These are phyloP conservation scores for Yamadazyma kanchanaburiensis DNA, from an alignment of 1,139 yeast genomes.

Conservation along the genomic window DNA sequence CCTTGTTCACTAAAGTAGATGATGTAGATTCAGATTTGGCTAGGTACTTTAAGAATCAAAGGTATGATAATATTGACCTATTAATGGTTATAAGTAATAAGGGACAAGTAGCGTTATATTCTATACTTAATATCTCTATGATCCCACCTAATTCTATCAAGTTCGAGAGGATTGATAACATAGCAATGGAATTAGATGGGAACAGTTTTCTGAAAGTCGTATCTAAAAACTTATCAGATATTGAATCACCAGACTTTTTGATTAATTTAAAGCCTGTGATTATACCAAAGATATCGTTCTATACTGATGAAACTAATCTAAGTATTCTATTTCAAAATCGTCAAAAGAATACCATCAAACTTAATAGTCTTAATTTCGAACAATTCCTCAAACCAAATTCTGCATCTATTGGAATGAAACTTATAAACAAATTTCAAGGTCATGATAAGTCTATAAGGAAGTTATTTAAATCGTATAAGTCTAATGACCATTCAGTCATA, in stretches of 20 bases:
- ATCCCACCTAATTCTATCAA: constrained; percentile 42
- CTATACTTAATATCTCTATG: constrained; percentile 49
- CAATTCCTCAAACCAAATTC: constrained; percentile 8
- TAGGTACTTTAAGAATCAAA: constrained; percentile 11
- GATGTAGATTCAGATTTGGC: constrained; percentile 6
- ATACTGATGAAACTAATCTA: constrained; percentile 7
- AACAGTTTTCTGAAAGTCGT: constrained; percentile 12
- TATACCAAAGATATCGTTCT: constrained; percentile 19
- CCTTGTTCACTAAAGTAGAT: constrained; percentile 14
- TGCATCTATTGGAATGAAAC: constrained; percentile 13
- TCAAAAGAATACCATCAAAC: constrained; percentile 33
- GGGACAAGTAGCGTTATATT: constrained; percentile 45
- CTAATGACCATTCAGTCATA: constrained; percentile 21
- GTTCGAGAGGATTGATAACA: constrained; percentile 17
- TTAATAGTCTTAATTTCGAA: constrained; percentile 19
- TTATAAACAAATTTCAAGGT: constrained; percentile 66
- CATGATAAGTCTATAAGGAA: constrained; percentile 76
- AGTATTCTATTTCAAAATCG: constrained; percentile 36
- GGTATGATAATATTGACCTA: constrained; percentile 41
- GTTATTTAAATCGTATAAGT: constrained; percentile 52
- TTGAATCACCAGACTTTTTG: constrained; percentile 3
- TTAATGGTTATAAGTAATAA: constrained; percentile 46
- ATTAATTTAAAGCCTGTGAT: constrained; percentile 21
- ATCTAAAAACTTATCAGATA: constrained; percentile 3
- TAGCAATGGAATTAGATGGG: constrained; percentile 7